phyloP scores from a whole-genome alignment of 768 basidiomycete genomes.

The Mycena capillaripes region DNA sequence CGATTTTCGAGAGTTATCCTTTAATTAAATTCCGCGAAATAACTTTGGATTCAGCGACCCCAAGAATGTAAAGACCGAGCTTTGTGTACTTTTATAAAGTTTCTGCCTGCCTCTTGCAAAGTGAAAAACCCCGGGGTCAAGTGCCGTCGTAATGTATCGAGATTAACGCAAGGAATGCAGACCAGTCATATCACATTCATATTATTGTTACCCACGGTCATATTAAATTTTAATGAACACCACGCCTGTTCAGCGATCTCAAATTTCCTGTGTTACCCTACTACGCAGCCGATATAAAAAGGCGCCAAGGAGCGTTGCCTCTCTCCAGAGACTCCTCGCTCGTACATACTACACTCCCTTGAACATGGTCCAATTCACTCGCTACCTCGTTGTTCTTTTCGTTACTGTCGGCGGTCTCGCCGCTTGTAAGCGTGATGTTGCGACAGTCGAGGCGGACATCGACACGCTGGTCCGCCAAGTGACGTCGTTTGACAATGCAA shows the following conservation, averaged over 20 bases:
- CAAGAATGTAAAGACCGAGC: conserved; percentile 4
- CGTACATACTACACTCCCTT: neutral
- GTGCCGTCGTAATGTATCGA: conserved; percentile 3
- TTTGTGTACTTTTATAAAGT: conserved; percentile 7
- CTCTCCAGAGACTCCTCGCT: conserved; percentile 1
- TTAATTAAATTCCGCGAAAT: conserved; percentile 6
- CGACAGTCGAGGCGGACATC: conserved; percentile 16
- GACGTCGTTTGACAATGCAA: conserved; percentile 3
- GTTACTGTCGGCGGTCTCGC: neutral
- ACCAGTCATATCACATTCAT: conserved; percentile 7
- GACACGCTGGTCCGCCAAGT: conserved; percentile 3
- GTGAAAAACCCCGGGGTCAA: conserved; percentile 1
- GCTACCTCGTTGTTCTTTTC: conserved; percentile 2
- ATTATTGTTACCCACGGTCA: conserved; percentile 8
- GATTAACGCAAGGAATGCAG: conserved; percentile 4
- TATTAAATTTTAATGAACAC: conserved; percentile 23
- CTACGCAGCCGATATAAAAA: conserved; percentile 11
- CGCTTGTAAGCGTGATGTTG: conserved; percentile 1
- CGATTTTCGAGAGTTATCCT: neutral
- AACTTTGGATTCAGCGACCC: conserved; percentile 3
- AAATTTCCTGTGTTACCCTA: conserved; percentile 6
- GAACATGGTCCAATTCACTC: conserved; percentile 20
- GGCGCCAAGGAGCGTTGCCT: neutral
- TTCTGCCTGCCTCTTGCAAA: conserved; percentile 1
- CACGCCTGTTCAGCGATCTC: conserved; percentile 20